phyloP scores from a whole-genome alignment of 2,329 filamentous ascomycete genomes.

The Akanthomyces uredinophilus region DNA sequence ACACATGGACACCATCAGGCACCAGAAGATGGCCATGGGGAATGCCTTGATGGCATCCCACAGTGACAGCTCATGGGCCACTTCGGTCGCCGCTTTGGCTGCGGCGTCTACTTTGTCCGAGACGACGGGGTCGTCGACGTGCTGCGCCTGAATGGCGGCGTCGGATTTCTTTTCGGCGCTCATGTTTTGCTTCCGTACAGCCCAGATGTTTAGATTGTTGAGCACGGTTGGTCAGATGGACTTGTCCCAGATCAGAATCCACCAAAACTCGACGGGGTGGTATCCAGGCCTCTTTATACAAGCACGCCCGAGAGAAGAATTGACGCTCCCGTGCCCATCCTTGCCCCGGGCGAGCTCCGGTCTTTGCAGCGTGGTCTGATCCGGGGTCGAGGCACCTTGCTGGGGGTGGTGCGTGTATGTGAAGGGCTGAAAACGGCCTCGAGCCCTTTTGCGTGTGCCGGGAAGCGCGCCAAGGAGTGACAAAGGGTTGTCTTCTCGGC shows the following conservation, averaged over 20 bases:
- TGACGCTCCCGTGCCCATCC: background rate
- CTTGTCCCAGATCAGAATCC: background rate
- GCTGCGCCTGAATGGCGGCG: background rate
- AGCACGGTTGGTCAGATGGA: no score
- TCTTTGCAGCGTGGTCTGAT: background rate
- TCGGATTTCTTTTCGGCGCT: background rate
- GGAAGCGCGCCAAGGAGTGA: background rate
- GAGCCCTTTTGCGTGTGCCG: background rate
- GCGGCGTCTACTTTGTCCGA: background rate
- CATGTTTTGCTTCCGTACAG: background rate
- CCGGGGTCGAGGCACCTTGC: background rate
- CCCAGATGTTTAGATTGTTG: background rate
- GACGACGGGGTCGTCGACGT: background rate
- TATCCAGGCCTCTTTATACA: background rate
- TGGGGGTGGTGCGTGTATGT: background rate
- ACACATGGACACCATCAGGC: constrained; percentile 22
- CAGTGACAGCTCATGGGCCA: constrained; percentile 15
- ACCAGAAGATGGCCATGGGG: constrained; percentile 23
- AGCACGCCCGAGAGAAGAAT: background rate
- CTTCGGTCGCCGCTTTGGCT: constrained; percentile 13
- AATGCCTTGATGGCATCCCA: constrained; percentile 17
- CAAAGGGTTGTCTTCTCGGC: background rate
- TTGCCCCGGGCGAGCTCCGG: background rate
- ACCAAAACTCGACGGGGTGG: background rate
- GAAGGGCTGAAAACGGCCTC: no score